Conservation (phyloP, 2,329 filamentous ascomycete species). For the Acrodontium crateriforme region DNA sequence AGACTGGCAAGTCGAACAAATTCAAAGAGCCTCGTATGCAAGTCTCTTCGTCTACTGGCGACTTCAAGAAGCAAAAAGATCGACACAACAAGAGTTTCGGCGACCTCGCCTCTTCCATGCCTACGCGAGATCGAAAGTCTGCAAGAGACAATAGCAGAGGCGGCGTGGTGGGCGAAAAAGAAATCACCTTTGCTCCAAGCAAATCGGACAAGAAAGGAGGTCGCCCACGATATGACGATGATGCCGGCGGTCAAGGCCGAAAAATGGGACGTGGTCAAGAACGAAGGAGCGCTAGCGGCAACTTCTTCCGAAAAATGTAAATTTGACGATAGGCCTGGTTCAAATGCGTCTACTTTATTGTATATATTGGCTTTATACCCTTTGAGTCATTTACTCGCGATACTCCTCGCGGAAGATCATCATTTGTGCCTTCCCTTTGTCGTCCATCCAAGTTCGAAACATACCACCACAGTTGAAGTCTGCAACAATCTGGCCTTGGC, state of each 20-base stretch:
- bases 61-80: conserved; percentile 24
- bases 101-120: conserved; percentile 34
- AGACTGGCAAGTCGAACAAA: conserved; percentile 30
- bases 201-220: conserved; percentile 27
- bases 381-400: not conserved
- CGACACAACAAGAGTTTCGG: conserved; percentile 43
- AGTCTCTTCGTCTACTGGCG: conserved; percentile 36
- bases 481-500: conserved; percentile 46
- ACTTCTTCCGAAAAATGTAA: conserved; percentile 57
- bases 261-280: conserved; percentile 23
- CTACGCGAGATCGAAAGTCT: conserved; percentile 13
- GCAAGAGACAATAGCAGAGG: conserved; percentile 4
- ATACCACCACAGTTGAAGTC: conserved; percentile 81
- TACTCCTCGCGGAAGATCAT: conserved; percentile 42
- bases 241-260: conserved; percentile 19
- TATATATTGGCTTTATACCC: too few species aligned
- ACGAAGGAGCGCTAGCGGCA: conserved; percentile 61
- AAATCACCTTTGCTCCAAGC: conserved; percentile 60
- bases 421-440: conserved; percentile 43
- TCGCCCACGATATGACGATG: conserved; percentile 13
- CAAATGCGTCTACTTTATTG: too few species aligned
- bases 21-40: conserved; percentile 38
- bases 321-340: too few species aligned
- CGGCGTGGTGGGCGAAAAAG: conserved; percentile 38
- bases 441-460: conserved; percentile 66